Evolutionary conservation across 1,284 basidiomycete species (phyloP).

Genomic region (Hemileia vastatrix): DNA sequence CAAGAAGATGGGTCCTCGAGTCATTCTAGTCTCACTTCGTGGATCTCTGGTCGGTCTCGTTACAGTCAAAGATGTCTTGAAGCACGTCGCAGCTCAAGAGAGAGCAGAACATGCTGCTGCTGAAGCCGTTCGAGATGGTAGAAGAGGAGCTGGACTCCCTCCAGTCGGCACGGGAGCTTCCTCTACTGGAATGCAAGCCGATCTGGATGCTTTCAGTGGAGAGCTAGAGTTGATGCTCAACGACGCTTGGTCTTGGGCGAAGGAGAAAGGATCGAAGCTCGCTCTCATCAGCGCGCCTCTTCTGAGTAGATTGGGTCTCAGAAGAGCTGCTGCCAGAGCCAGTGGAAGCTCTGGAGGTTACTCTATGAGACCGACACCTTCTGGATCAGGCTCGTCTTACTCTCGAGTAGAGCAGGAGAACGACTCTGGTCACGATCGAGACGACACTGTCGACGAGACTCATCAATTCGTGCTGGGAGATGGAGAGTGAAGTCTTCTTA

Average conservation of each 20-base stretch:
- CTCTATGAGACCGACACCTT: not conserved
- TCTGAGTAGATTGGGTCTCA: not conserved
- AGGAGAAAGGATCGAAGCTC: not conserved
- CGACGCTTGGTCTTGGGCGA: conserved; percentile 20
- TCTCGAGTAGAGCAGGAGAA: not conserved
- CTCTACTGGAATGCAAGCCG: not conserved
- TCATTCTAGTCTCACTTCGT: conserved; percentile 79
- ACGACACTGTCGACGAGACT: conserved; percentile 18
- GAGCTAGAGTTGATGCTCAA: conserved; percentile 31
- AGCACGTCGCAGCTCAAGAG: conserved; percentile 37
- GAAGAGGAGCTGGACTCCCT: conserved; percentile 6
- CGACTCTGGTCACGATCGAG: conserved; percentile 3
- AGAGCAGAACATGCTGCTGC: conserved; percentile 28
- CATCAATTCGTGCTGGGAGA: conserved; percentile 31
- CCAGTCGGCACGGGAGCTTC: not conserved
- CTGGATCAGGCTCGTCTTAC: not conserved
- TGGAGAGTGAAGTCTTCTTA: conserved; percentile 14
- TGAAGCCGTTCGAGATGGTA: conserved; percentile 2
- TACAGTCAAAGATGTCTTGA: conserved; percentile 87
- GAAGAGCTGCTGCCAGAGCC: not conserved
- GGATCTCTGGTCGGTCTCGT: conserved; percentile 75
- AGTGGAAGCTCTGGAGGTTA: not conserved
- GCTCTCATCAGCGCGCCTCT: not conserved
- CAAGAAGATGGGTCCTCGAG: conserved; percentile 57
- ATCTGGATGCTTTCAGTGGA: conserved; percentile 28